Evolutionary conservation across 306 rosid species (phyloP).

Genomic region (Sphenostylis stenocarpa): DNA sequence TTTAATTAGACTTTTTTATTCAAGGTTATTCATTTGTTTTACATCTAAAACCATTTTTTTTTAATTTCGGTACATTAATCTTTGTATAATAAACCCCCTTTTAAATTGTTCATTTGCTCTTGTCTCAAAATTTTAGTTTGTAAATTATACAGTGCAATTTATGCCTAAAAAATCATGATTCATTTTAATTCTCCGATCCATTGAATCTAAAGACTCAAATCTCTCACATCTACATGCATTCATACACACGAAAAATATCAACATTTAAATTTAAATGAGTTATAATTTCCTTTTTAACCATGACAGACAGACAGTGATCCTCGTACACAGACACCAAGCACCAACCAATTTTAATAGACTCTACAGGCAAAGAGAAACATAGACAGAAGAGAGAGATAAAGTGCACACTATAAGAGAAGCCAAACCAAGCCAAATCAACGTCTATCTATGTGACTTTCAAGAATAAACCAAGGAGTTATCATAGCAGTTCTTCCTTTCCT

Average conservation of each 20-base stretch:
- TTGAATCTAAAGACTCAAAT: too few relatives aligned
- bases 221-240: too few relatives aligned
- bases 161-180: too few relatives aligned
- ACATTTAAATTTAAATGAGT: neutral
- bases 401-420: slow-evolving; percentile 31
- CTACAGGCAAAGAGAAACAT: neutral
- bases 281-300: neutral
- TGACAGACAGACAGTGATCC: neutral
- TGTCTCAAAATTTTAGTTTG: too few relatives aligned
- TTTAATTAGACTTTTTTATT: too few relatives aligned
- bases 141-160: too few relatives aligned
- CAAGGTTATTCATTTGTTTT: too few relatives aligned
- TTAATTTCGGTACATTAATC: too few relatives aligned
- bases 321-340: neutral
- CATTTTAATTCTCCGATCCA: too few relatives aligned
- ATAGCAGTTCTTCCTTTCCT: neutral
- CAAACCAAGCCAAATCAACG: neutral
- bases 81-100: too few relatives aligned
- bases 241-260: neutral
- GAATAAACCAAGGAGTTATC: slow-evolving; percentile 8
- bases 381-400: neutral
- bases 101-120: too few relatives aligned
- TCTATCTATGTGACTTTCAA: neutral
- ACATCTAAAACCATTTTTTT: too few relatives aligned
- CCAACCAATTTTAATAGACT: neutral